Evolutionary conservation across 2,329 filamentous ascomycete genomes (phyloP), one percentile per base, ranked within the genome.

Genomic region (Samsoniella hepiali): DNA sequence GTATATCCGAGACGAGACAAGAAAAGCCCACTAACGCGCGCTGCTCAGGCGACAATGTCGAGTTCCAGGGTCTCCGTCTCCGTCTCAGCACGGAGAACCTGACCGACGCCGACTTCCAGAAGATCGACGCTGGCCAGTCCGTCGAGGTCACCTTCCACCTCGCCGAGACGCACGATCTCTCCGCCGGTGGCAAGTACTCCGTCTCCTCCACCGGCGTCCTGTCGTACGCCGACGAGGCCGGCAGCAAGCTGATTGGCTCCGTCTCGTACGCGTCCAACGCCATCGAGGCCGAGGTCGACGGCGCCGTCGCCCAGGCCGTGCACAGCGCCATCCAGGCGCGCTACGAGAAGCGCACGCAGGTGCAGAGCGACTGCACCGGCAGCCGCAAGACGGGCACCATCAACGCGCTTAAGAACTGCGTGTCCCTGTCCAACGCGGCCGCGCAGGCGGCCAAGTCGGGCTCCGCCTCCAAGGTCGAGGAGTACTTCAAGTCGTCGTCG

Each of bases 401-500:
- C 11, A 13, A 36, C 10, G 58, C 63, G 13, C 57, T 61, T 11
- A 29, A 17, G 1, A 88, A 88, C 73, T 77, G 79, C 54, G 74
- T 88, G 47, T 78, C 77, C 59, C 77, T 87, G 62, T 73, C 78
- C 32, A 77, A 88, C 32, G 80, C 88, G 67, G 84, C 81, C 42
- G 75, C 74, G 17, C 71, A 73, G 1, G 82, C 82, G 2, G 83
- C 84, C 0, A 72, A 77, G 1, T 82, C 78, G 0, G 83, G 82
- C 34, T 67, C 76, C 0, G 77, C 79, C 3, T 73, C 76, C 68
- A 85, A 81, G 69, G 74, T 88, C 68, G 74, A 73, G 42, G 84
- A 87, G 70, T 89, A 87, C 78, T 91, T 89, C 81, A 88, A 87
- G 75, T 82, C 81, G 0, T 82, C 81, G 34, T 73, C 67, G 5